phyloP scores from a whole-genome alignment of 805 yeast species.

The Saccharomyces kudriavzevii region DNA sequence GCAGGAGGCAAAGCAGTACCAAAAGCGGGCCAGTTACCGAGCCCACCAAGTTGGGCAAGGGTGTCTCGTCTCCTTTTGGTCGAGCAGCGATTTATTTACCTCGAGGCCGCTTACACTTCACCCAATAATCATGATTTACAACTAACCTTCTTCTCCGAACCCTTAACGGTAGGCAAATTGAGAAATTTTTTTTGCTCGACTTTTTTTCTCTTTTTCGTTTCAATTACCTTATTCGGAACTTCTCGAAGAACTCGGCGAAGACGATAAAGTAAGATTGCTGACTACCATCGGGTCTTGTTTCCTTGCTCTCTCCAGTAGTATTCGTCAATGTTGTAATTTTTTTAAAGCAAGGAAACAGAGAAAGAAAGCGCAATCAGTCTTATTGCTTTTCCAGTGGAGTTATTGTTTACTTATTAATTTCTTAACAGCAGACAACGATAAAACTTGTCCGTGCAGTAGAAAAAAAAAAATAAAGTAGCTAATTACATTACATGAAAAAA shows the following conservation, averaged over 20 bases:
- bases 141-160: background rate
- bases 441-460: background rate
- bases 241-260: background rate
- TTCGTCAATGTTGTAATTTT: background rate
- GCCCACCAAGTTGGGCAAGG: background rate
- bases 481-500: background rate
- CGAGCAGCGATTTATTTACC: background rate
- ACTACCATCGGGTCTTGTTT: background rate
- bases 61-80: background rate
- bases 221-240: background rate
- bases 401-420: background rate
- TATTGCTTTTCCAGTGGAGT: background rate
- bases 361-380: background rate
- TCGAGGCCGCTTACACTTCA: background rate
- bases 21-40: background rate
- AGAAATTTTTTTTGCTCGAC: background rate
- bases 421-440: background rate
- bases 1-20: background rate
- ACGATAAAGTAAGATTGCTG: background rate
- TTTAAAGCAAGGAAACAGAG: background rate
- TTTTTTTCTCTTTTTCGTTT: background rate
- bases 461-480: background rate
- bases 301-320: background rate
- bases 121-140: background rate
- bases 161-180: background rate